Evolutionary conservation across 1,284 basidiomycete genomes (phyloP).

Genomic region (Boletus hoseneyae): DNA sequence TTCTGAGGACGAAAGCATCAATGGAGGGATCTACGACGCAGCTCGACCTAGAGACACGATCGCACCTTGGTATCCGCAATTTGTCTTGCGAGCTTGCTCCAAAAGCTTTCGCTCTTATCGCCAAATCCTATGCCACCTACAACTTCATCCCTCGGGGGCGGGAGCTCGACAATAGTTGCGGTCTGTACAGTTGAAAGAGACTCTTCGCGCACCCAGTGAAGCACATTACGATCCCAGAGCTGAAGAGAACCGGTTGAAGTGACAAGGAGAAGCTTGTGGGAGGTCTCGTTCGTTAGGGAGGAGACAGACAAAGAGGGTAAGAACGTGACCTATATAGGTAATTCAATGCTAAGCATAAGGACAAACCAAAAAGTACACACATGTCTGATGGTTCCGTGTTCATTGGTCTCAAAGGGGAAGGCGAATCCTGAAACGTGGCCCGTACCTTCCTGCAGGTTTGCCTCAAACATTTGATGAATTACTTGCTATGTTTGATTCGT

Average conservation of each 20-base stretch:
- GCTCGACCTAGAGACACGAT: neutral
- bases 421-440: conserved; percentile 60
- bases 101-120: conserved; percentile 46
- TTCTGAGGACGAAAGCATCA: conserved; percentile 42
- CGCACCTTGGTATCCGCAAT: conserved; percentile 59
- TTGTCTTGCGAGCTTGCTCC: conserved; percentile 58
- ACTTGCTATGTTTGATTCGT: conserved; percentile 37
- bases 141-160: conserved; percentile 43
- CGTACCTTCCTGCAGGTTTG: conserved; percentile 50
- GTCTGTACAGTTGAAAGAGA: conserved; percentile 64
- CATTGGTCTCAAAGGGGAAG: conserved; percentile 69
- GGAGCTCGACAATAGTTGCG: conserved; percentile 76
- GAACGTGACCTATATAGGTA: conserved; percentile 47
- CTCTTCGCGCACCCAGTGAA: conserved; percentile 85
- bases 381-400: conserved; percentile 70
- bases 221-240: conserved; percentile 61
- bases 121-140: conserved; percentile 4
- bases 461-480: conserved; percentile 57
- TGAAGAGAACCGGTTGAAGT: conserved; percentile 81
- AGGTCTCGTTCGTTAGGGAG: conserved; percentile 35
- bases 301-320: conserved; percentile 43
- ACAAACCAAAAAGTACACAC: conserved; percentile 40
- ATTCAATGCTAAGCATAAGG: neutral
- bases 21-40: neutral
- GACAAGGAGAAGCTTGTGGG: conserved; percentile 53